Conservation (phyloP, 257 asterid genomes). For the Fraxinus excelsior region DNA sequence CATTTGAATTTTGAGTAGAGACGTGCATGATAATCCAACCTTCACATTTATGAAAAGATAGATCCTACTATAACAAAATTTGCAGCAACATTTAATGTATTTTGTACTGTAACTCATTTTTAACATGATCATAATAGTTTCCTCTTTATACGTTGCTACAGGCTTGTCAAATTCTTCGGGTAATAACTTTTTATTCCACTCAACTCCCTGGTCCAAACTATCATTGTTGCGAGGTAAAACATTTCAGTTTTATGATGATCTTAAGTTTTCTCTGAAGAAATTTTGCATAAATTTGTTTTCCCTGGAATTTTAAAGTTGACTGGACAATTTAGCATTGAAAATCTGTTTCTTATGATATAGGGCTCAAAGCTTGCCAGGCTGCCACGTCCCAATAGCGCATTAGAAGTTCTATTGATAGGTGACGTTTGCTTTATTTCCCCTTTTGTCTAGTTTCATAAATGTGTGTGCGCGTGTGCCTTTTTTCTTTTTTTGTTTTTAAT, state of each 20-base stretch:
- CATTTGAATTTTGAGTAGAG: neutral
- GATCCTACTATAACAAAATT: neutral
- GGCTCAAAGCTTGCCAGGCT: slow-evolving; percentile 91
- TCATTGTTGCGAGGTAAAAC: slow-evolving; percentile 93
- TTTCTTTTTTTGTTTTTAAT: neutral
- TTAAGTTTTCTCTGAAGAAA: neutral
- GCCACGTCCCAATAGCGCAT: slow-evolving; percentile 72
- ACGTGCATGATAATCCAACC: neutral
- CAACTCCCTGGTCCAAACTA: slow-evolving; percentile 98
- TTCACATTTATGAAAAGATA: neutral
- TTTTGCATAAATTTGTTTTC: neutral
- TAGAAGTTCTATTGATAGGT: slow-evolving; percentile 75
- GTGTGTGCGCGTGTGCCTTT: too few species aligned
- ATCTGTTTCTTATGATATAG: slow-evolving; percentile 41
- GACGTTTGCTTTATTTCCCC: slow-evolving; percentile 10
- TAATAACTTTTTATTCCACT: slow-evolving; percentile 90
- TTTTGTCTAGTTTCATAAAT: slow-evolving; percentile 9
- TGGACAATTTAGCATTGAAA: slow-evolving; percentile 20
- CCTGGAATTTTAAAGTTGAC: neutral
- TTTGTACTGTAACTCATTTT: neutral
- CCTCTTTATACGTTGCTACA: slow-evolving; percentile 32
- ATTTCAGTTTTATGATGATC: neutral
- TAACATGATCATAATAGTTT: neutral
- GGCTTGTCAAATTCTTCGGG: slow-evolving; percentile 91
- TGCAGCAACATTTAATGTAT: neutral